phyloP scores from a whole-genome alignment of 331 rosid species.

The Saraca asoca region DNA sequence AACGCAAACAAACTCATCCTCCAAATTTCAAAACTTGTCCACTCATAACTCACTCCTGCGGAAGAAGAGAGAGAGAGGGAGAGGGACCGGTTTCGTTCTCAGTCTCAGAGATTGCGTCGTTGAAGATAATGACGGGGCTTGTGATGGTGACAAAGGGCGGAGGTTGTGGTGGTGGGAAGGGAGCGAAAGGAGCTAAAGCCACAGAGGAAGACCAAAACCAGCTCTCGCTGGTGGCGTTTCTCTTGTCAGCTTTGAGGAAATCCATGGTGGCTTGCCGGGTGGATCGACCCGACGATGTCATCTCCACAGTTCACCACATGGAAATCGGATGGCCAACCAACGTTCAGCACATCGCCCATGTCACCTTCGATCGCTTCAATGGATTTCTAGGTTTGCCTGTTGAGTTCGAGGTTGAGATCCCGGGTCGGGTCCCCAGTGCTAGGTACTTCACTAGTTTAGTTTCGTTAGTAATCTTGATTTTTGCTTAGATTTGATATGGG shows the following conservation, averaged over 20 bases:
- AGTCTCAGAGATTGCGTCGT: background rate
- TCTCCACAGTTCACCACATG: slow-evolving; percentile 66
- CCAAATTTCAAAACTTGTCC: slow-evolving; percentile 23
- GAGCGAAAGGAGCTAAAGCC: slow-evolving; percentile 30
- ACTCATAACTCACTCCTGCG: background rate
- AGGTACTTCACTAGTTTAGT: too few relatives aligned
- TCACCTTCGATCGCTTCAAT: slow-evolving; percentile 87
- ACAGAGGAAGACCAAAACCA: slow-evolving; percentile 63
- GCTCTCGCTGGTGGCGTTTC: slow-evolving; percentile 56
- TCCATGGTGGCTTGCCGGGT: slow-evolving; percentile 88
- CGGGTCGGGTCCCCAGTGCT: slow-evolving; percentile 93
- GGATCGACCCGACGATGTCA: slow-evolving; percentile 63
- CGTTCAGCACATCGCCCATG: slow-evolving; percentile 81
- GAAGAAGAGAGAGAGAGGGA: background rate
- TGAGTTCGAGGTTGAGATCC: slow-evolving; percentile 81
- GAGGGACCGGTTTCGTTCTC: background rate
- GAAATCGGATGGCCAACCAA: slow-evolving; percentile 96
- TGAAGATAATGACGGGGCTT: slow-evolving; percentile 64
- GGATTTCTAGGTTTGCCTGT: slow-evolving; percentile 91
- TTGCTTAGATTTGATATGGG: slow-evolving; percentile 33
- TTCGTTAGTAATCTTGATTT: slow-evolving; percentile 16
- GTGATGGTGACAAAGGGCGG: slow-evolving; percentile 73
- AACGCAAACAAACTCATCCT: slow-evolving; percentile 9
- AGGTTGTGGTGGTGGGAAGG: slow-evolving; percentile 59
- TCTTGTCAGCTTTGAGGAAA: slow-evolving; percentile 72